These are phyloP conservation scores for Phymatotrichopsis omnivora DNA, from an alignment of 2,329 filamentous ascomycete genomes.

Conservation along the genomic window DNA sequence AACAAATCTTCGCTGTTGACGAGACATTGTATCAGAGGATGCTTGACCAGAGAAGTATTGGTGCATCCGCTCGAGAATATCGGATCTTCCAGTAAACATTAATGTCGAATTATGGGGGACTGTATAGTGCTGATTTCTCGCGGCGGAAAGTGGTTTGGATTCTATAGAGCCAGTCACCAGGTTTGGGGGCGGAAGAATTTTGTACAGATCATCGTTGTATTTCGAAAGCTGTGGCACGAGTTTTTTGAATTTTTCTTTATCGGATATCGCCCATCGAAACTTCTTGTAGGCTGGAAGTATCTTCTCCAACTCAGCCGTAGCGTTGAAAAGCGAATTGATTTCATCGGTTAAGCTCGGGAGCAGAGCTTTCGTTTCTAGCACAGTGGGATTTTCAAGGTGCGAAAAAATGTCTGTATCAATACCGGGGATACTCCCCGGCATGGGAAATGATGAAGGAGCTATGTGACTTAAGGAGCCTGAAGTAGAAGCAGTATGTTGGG, in stretches of 20 bases:
- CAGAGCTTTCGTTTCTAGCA: neutral
- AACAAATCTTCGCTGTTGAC: no score
- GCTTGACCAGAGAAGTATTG: no score
- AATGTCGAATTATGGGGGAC: no score
- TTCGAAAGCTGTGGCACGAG: slow-evolving; percentile 6
- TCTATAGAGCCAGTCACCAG: no score
- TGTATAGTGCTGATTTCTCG: no score
- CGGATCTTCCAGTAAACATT: no score
- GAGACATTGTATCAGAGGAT: no score
- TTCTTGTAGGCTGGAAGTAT: slow-evolving; percentile 10
- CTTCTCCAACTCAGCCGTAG: slow-evolving; percentile 4
- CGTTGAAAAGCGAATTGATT: neutral
- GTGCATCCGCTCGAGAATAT: no score
- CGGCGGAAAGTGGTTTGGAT: no score
- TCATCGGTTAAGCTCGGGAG: slow-evolving; percentile 5
- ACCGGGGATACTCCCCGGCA: neutral
- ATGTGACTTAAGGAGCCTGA: neutral
- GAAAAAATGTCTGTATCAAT: slow-evolving; percentile 3
- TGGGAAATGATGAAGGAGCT: no score
- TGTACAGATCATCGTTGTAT: slow-evolving; percentile 17
- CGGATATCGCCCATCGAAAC: slow-evolving; percentile 13
- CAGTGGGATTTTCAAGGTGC: slow-evolving; percentile 8
- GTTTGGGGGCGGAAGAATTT: slow-evolving; percentile 3
- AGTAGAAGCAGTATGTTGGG: neutral
- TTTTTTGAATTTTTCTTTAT: slow-evolving; percentile 9